These are phyloP conservation scores for Phylloporus arenicola DNA, from an alignment of 768 basidiomycete species.

Conservation along the genomic window DNA sequence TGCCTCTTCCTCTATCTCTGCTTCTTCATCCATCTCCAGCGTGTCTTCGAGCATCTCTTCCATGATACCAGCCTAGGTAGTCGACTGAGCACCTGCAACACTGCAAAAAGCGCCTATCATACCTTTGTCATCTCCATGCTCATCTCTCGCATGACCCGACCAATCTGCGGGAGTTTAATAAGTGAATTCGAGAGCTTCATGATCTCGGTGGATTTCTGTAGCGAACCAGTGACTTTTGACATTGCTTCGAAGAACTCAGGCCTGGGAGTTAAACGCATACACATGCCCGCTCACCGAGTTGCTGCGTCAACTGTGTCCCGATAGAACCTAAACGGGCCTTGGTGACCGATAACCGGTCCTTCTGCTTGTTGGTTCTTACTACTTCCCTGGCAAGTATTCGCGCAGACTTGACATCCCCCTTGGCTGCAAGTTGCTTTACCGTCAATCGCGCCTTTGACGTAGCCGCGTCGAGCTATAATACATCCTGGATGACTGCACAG, in stretches of 20 bases:
- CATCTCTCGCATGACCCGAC: constrained; percentile 93
- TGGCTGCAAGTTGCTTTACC: constrained; percentile 84
- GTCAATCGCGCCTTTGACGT: constrained; percentile 72
- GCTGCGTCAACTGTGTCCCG: constrained; percentile 81
- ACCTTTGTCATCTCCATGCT: constrained; percentile 99
- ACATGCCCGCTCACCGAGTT: constrained; percentile 63
- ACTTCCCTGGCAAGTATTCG: constrained; percentile 90
- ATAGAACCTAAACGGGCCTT: constrained; percentile 93
- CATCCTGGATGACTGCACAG: constrained; percentile 12
- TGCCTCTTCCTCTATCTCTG: constrained; percentile 93
- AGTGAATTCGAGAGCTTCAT: constrained; percentile 97
- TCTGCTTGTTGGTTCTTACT: constrained; percentile 93
- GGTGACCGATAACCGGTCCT: constrained; percentile 83
- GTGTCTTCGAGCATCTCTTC: constrained; percentile 97
- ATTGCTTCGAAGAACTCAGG: constrained; percentile 54
- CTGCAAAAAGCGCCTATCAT: constrained; percentile 10
- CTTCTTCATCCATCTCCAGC: constrained; percentile 87
- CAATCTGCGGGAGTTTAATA: constrained; percentile 88
- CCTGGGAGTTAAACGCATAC: neutral
- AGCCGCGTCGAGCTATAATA: constrained; percentile 67
- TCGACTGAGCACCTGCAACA: constrained; percentile 6
- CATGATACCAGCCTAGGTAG: constrained; percentile 86
- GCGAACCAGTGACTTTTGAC: constrained; percentile 93
- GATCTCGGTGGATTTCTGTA: constrained; percentile 97
- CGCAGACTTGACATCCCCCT: constrained; percentile 90